Base-by-base conservation (phyloP, 23 red algal species). In the Gracilaria gracilis region DNA sequence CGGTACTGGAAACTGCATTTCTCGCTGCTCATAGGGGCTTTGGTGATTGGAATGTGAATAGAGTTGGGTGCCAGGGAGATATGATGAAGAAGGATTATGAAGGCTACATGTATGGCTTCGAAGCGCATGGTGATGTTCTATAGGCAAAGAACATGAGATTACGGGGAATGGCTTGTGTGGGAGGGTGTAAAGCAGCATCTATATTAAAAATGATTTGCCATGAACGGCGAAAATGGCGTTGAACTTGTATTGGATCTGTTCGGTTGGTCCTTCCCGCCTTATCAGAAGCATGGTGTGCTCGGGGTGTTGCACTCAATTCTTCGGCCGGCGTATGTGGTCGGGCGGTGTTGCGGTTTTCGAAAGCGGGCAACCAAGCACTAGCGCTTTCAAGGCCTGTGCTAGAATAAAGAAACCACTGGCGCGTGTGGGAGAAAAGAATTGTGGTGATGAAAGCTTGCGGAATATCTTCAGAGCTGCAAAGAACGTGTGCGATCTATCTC, bases 41-140 rank as follows among this genome's bases (percentile, higher is more conserved):
- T 79, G 47, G 53, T 55, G 51, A 79, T 79, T 79, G 75, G 75
- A 19, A 14, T 51, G 25, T 39, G 34, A 3, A 79, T 29, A 8
- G 75, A 40, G 31, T 79, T 79, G 9, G 64, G 32, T 48, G 40
- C 72, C 1, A 51, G 20, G 3, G 72, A 25, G 11, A 27, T 23
- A 28, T 1, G 3, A 20, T 28, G 27, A 28, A 77, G 40, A 14
- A 77, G 46, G 20, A 20, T 42, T 23, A 42, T 17, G 20, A 51
- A n/a, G n/a, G 9, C 20, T 13, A 77, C 4, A 19, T 49, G 72
- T 0, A 51, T 25, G 4, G 21, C 72, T n/a, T 16, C 14, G 40
- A 51, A 50, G 50, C 25, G 42, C 72, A 77, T 77, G 12, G 27
- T 77, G 72, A 9, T 28, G 72, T n/a, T 48, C 50, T 69, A 15